Evolutionary conservation across 176 grass and related monocot species (phyloP).

Genomic region (Ampelocalamus luodianensis): DNA sequence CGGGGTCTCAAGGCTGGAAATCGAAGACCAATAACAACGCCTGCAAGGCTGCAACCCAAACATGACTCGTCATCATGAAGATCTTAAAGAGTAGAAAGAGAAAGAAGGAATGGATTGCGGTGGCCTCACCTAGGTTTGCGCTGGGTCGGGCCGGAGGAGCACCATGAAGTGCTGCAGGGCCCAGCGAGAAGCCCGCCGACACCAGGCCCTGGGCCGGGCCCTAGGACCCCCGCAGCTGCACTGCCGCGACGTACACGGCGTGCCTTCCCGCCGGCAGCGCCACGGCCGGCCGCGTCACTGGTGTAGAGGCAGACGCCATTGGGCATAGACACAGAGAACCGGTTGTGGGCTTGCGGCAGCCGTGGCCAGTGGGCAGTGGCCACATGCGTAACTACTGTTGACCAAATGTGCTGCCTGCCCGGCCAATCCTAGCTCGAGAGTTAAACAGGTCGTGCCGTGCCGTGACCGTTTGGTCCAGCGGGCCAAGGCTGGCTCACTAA

Average conservation of each 20-base stretch:
- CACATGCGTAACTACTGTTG: no score
- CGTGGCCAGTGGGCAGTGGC: slow-evolving; percentile 35
- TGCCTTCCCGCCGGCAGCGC: slow-evolving; percentile 4
- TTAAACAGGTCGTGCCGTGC: no score
- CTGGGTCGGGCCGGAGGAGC: slow-evolving; percentile 59
- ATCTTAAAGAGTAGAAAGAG: not conserved
- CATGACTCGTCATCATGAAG: not conserved
- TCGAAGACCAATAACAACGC: slow-evolving; percentile 59
- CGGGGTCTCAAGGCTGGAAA: slow-evolving; percentile 75
- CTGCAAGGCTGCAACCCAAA: slow-evolving; percentile 49
- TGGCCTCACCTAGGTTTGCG: slow-evolving; percentile 41
- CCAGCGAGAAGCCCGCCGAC: slow-evolving; percentile 64
- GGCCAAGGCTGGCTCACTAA: no score
- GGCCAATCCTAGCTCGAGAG: no score
- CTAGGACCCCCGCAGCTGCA: slow-evolving; percentile 55
- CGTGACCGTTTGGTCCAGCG: no score
- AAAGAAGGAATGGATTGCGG: not conserved
- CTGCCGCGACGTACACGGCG: slow-evolving; percentile 63
- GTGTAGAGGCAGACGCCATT: slow-evolving; percentile 5
- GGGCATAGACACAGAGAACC: not conserved
- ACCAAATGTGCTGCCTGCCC: no score
- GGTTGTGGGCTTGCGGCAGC: not conserved
- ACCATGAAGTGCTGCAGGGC: slow-evolving; percentile 87
- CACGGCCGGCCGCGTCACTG: not conserved
- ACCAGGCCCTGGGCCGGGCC: slow-evolving; percentile 67